These are phyloP conservation scores for Thielaviopsis musarum DNA, from an alignment of 2,329 filamentous ascomycete species.

Conservation along the genomic window DNA sequence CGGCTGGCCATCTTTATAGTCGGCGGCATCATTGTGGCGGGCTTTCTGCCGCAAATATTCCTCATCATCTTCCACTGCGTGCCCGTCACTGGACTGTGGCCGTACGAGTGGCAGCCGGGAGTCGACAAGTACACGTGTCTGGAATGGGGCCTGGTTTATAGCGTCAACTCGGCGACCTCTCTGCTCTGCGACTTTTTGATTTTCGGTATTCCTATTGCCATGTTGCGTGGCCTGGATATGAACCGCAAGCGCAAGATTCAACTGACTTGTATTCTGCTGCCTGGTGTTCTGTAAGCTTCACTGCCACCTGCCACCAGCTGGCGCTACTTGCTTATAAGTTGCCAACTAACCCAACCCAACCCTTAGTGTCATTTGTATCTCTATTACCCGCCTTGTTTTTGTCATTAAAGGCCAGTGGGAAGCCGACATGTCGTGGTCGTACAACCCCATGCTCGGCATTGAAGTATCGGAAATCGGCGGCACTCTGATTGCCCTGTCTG, in stretches of 20 bases:
- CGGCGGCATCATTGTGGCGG: slow-evolving; percentile 22
- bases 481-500: slow-evolving; percentile 32
- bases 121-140: slow-evolving; percentile 26
- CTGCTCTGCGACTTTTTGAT: slow-evolving; percentile 32
- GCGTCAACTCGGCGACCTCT: slow-evolving; percentile 31
- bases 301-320: too few relatives aligned
- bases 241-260: slow-evolving; percentile 28
- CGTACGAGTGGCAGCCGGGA: slow-evolving; percentile 29
- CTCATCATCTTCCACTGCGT: slow-evolving; percentile 34
- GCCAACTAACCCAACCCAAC: not conserved
- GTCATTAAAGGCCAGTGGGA: slow-evolving; percentile 31
- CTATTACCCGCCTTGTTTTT: slow-evolving; percentile 28
- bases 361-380: slow-evolving; percentile 30
- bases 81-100: slow-evolving; percentile 34
- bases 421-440: slow-evolving; percentile 31
- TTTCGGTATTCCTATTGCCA: slow-evolving; percentile 31
- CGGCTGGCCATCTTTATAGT: slow-evolving; percentile 21
- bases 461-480: slow-evolving; percentile 33
- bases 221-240: slow-evolving; percentile 29
- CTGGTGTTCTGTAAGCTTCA: slow-evolving; percentile 28
- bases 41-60: slow-evolving; percentile 30
- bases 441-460: slow-evolving; percentile 31
- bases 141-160: slow-evolving; percentile 34
- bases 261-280: slow-evolving; percentile 29
- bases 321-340: too few relatives aligned